These are phyloP conservation scores for Spathaspora arborariae DNA, from an alignment of 805 yeast genomes.

Conservation along the genomic window DNA sequence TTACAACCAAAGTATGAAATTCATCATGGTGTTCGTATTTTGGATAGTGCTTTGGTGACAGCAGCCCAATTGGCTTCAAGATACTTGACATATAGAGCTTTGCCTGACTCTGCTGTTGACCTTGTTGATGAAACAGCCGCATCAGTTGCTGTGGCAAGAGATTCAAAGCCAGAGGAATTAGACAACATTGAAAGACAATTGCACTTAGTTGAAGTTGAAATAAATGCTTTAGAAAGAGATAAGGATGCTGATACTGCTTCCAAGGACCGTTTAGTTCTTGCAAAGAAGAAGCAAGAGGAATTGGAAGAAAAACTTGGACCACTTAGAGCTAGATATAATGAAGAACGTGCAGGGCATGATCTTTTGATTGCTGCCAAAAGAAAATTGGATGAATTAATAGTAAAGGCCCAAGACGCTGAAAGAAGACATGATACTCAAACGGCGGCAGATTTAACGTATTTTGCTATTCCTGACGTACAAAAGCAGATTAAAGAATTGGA, in stretches of 20 bases:
- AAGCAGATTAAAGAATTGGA: conserved; percentile 75
- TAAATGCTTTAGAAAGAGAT: conserved; percentile 95
- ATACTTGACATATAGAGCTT: conserved; percentile 88
- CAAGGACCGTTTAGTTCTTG: conserved; percentile 78
- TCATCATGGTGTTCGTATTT: conserved; percentile 95
- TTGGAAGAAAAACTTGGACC: conserved; percentile 84
- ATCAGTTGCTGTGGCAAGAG: conserved; percentile 96
- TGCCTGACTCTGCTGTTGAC: conserved; percentile 97
- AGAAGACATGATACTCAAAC: conserved; percentile 93
- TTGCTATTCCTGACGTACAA: conserved; percentile 92
- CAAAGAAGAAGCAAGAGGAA: conserved; percentile 74
- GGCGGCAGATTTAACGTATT: conserved; percentile 94
- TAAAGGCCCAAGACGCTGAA: conserved; percentile 93
- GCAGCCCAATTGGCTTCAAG: conserved; percentile 95
- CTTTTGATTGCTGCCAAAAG: conserved; percentile 85
- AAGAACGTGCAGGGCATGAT: conserved; percentile 88
- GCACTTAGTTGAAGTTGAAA: conserved; percentile 90
- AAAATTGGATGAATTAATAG: conserved; percentile 87
- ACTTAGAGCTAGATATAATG: conserved; percentile 74
- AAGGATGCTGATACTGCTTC: conserved; percentile 80
- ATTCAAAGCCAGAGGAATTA: conserved; percentile 94
- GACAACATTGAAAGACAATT: conserved; percentile 91
- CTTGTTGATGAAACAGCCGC: conserved; percentile 96
- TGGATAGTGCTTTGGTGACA: conserved; percentile 89
- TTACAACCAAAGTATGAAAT: conserved; percentile 92